Evolutionary conservation across 108 stramenopile species (phyloP), one percentile per base, ranked within the genome.

Genomic region (Parietichytrium sp.): DNA sequence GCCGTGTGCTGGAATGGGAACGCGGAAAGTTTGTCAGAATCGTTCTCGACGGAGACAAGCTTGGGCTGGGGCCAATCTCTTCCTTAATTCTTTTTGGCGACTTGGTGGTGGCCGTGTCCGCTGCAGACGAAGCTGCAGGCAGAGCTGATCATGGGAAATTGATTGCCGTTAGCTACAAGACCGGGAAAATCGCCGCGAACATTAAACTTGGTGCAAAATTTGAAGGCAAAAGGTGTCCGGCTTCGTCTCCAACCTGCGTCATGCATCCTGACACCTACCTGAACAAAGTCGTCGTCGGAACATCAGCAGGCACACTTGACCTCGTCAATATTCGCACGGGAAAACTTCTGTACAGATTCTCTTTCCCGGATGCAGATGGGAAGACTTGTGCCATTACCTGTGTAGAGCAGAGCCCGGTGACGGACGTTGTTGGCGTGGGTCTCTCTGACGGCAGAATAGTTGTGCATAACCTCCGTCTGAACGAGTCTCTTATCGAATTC

Each of bases 211-310:
- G n/a, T n/a, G n/a, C n/a, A n/a, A n/a, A n/a, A n/a, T n/a, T n/a
- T n/a, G n/a, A n/a, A n/a, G n/a, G n/a, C n/a, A n/a, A 1, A 27
- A 13, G 13, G 15, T 20, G 29, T 10, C 33, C 15, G 38, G 38
- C 61, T 45, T 72, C 15, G 42, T n/a, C 33, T 6, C 49, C 83
- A 3, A 86, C 85, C 3, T 83, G 54, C 31, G 81, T 86, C 3
- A 78, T 84, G 31, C 89, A 89, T 87, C 89, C 89, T 2, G 55
- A 85, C 47, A 88, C 89, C 33, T 89, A 88, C 85, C 52, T 89
- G 1, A 89, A 89, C 85, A 89, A 89, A 81, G 49, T 89, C 6
- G 25, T 89, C n/a, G 61, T 89, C 16, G 88, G 87, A 45, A 49
- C 36, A 10, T 48, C 55, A n/a, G 83, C 47, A 0, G 89, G 89